These are phyloP conservation scores for Sinapis alba DNA, from an alignment of 441 rosid genomes.

Conservation along the genomic window DNA sequence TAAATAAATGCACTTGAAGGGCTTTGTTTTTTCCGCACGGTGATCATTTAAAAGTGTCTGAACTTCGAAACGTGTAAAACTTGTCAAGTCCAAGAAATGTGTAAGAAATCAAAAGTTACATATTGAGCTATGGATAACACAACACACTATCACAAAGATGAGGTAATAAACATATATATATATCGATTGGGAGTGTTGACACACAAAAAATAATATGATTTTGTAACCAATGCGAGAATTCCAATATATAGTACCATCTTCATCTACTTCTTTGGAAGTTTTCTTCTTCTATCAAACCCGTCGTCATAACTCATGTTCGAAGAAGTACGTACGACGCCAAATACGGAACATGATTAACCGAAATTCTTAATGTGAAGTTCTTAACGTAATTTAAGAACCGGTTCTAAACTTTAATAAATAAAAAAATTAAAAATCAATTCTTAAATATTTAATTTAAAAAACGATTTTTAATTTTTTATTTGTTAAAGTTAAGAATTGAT, in stretches of 20 bases:
- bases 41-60: constrained; percentile 22
- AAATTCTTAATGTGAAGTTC: too few species aligned
- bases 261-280: background rate
- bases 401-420: too few species aligned
- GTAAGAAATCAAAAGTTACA: background rate
- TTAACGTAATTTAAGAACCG: too few species aligned
- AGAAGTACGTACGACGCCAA: background rate
- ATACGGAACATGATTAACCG: background rate
- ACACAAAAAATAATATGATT: too few species aligned
- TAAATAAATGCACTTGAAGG: constrained; percentile 4
- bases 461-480: too few species aligned
- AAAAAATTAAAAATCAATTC: too few species aligned
- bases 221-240: background rate
- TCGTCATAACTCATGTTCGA: background rate
- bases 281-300: background rate
- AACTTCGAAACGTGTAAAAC: constrained; percentile 19
- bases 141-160: background rate
- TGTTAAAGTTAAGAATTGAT: too few species aligned
- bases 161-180: too few species aligned
- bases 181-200: too few species aligned
- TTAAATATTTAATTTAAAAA: too few species aligned
- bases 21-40: constrained; percentile 22
- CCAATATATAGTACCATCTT: background rate
- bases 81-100: constrained; percentile 11
- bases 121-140: background rate